Base-by-base conservation (phyloP, 352 stramenopile genomes). In the Phytopythium boreale region DNA sequence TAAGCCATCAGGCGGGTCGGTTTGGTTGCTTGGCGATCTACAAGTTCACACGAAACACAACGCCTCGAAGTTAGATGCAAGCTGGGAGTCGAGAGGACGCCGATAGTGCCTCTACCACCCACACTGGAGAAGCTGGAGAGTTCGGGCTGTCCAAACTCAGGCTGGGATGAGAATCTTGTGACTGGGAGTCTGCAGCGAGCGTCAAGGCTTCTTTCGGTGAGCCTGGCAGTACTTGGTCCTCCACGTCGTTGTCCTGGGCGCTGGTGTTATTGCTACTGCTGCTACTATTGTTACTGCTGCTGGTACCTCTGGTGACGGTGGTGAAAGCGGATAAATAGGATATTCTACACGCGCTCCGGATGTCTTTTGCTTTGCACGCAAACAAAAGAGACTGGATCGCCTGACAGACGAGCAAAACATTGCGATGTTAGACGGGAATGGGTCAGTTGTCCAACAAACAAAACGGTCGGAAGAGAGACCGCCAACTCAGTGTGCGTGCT, bases 381-480 rank as follows among this genome's bases (percentile, higher is more conserved):
- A 90, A 94, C 69, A 94, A 58, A 12, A 94, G 66, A 15, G 82
- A 84, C 44, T 92, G 83, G 44, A 94, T 92, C 6, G 83, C 84
- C 82, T 93, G 66, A 27, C 43, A 27, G 46, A 12, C 8, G 31
- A 64, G 10, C 20, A 50, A 20, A 29, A 8, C n/a, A 37, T 4
- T 11, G 63, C 24, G 15, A 27, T 31, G 26, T 55, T 31, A 55
- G 24, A 6, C 10, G 22, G 24, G 4, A 12, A 27, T 19, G 46
- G 14, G 12, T 55, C 4, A 27, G 14, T 36, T 31, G 12, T 7
- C 26, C 26, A 1, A 2, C 22, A n/a, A 6, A 51, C 5, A 29
- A n/a, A 20, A 0, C 11, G 6, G 5, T 17, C 36, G 15, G 15
- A 36, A 37, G 19, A 29, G n/a, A 15, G n/a, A n/a, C 31, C 41